Conservation (phyloP, 1,284 basidiomycete species). For the Hemileia vastatrix region DNA sequence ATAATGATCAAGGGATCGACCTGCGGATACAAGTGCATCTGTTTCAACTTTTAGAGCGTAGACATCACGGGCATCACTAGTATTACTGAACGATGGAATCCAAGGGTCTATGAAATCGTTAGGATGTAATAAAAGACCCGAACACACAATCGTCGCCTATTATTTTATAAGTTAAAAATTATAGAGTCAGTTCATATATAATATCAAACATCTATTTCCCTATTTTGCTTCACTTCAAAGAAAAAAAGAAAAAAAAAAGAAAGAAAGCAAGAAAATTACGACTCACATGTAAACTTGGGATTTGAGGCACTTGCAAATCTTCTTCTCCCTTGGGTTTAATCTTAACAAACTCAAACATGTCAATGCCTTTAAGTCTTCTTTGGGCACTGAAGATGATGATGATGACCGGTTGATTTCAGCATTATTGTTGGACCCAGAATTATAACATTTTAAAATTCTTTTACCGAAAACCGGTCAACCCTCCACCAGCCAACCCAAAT, state of each 20-base stretch:
- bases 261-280: too few relatives aligned
- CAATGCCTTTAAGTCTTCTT: conserved; percentile 50
- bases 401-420: neutral
- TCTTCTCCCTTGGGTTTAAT: conserved; percentile 43
- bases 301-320: conserved; percentile 5
- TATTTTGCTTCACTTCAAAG: too few relatives aligned
- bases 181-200: neutral
- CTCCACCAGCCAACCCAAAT: conserved; percentile 50
- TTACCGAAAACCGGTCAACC: conserved; percentile 13
- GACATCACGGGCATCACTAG: conserved; percentile 13
- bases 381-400: conserved; percentile 44
- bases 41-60: conserved; percentile 21
- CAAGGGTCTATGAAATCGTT: conserved; percentile 22
- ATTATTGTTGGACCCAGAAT: neutral
- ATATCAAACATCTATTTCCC: neutral
- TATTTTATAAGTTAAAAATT: neutral
- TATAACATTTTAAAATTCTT: too few relatives aligned
- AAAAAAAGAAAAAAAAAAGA: too few relatives aligned
- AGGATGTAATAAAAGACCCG: conserved; percentile 13
- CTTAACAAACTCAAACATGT: conserved; percentile 49
- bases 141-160: conserved; percentile 18
- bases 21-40: conserved; percentile 2
- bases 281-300: conserved; percentile 23
- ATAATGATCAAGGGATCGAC: conserved; percentile 15
- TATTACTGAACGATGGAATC: conserved; percentile 7